Conservation (phyloP, 2,329 filamentous ascomycete species). For the Neonectria sp. region DNA sequence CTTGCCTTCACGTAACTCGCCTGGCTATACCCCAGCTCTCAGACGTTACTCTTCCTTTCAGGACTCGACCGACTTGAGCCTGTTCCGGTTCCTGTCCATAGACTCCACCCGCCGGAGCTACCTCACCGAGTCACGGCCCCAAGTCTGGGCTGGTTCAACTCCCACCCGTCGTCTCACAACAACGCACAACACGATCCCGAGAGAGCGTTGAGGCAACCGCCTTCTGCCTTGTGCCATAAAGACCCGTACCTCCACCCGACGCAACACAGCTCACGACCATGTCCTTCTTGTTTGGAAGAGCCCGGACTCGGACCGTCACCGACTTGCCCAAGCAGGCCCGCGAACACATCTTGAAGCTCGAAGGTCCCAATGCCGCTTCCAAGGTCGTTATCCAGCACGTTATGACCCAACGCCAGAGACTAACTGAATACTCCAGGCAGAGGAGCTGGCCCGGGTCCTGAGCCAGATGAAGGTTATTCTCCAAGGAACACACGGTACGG, state of each 20-base stretch:
- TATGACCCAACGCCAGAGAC: not conserved
- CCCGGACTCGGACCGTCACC: constrained; percentile 65
- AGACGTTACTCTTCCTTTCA: not conserved
- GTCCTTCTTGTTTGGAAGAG: constrained; percentile 71
- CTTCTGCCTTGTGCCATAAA: not conserved
- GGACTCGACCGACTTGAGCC: not conserved
- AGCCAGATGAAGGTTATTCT: constrained; percentile 93
- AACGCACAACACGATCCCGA: not conserved
- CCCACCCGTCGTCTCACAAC: not conserved
- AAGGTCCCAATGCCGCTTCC: constrained; percentile 62
- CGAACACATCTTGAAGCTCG: constrained; percentile 68
- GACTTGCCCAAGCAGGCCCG: constrained; percentile 71
- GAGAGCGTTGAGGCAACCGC: constrained; percentile 2
- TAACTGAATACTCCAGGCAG: constrained; percentile 69
- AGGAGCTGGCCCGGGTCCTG: constrained; percentile 89
- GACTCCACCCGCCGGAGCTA: constrained; percentile 4
- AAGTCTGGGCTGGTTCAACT: not conserved
- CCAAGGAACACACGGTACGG: constrained; percentile 90
- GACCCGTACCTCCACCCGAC: not conserved
- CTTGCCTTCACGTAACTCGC: not conserved
- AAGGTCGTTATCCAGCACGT: constrained; percentile 58
- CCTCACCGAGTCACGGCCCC: not conserved
- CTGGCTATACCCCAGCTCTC: not conserved
- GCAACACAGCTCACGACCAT: constrained; percentile 49
- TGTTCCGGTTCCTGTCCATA: not conserved